Evolutionary conservation across 257 asterid genomes (phyloP).

Genomic region (Solanum verrucosum): DNA sequence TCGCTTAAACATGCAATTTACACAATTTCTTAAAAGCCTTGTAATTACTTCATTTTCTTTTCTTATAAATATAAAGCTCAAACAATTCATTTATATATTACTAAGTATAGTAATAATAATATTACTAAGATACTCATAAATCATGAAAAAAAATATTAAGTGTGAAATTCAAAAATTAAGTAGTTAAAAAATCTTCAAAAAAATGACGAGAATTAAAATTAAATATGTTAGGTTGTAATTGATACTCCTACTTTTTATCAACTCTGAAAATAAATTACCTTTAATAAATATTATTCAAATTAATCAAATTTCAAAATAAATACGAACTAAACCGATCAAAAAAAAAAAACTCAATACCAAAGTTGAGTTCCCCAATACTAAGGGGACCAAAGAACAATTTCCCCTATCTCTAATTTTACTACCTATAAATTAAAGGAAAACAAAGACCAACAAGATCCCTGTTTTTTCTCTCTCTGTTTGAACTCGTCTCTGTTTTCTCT

Average conservation of each 20-base stretch:
- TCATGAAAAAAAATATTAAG: too few species aligned
- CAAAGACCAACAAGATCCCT: background rate
- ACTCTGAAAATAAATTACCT: too few species aligned
- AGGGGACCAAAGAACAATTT: background rate
- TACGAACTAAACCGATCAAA: too few species aligned
- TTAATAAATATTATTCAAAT: too few species aligned
- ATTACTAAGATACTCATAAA: too few species aligned
- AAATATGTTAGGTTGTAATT: too few species aligned
- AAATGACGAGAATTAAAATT: too few species aligned
- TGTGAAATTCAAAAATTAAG: too few species aligned
- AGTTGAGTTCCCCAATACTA: background rate
- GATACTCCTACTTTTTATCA: too few species aligned
- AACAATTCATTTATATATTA: background rate
- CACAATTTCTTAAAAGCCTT: background rate
- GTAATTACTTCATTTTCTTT: background rate
- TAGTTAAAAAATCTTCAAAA: too few species aligned
- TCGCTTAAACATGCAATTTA: too few species aligned
- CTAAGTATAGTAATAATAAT: background rate
- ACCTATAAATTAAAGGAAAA: background rate
- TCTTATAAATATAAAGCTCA: background rate
- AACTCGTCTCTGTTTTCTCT: conserved; percentile 11
- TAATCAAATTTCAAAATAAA: too few species aligned
- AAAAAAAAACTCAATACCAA: background rate
- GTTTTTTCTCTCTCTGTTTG: conserved; percentile 11
- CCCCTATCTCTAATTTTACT: background rate